Conservation (phyloP, 805 yeast species). For the Barnettozyma californica region DNA sequence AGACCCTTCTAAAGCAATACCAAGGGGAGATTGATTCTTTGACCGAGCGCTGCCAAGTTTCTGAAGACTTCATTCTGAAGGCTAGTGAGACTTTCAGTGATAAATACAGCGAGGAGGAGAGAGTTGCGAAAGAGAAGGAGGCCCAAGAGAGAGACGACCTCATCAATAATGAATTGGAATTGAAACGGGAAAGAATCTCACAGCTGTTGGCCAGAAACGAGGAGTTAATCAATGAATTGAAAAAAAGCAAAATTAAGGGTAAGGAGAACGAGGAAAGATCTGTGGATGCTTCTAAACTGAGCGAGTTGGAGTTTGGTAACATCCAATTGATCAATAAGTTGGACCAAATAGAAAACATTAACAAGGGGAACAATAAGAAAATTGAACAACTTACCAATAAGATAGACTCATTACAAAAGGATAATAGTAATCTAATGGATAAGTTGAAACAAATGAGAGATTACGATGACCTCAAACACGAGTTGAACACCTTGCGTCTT, state of each 20-base stretch:
- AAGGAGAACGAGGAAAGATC: conserved; percentile 37
- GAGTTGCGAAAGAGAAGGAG: conserved; percentile 43
- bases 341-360: conserved; percentile 39
- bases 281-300: conserved; percentile 38
- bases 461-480: conserved; percentile 77
- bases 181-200: conserved; percentile 66
- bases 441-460: conserved; percentile 52
- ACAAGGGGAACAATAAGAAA: conserved; percentile 15
- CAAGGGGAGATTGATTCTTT: conserved; percentile 84
- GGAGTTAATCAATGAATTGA: conserved; percentile 60
- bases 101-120: conserved; percentile 27
- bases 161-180: conserved; percentile 54
- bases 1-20: conserved; percentile 64
- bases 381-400: conserved; percentile 24
- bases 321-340: conserved; percentile 53
- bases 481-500: conserved; percentile 63
- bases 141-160: conserved; percentile 45
- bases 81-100: conserved; percentile 25
- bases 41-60: conserved; percentile 68
- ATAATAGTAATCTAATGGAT: conserved; percentile 43
- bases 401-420: conserved; percentile 37
- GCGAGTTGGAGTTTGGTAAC: conserved; percentile 65
- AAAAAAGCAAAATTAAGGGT: conserved; percentile 41
- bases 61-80: conserved; percentile 69
- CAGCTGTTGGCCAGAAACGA: conserved; percentile 78